Evolutionary conservation across 306 rosid genomes (phyloP).

Genomic region (Casuarina equisetifolia): DNA sequence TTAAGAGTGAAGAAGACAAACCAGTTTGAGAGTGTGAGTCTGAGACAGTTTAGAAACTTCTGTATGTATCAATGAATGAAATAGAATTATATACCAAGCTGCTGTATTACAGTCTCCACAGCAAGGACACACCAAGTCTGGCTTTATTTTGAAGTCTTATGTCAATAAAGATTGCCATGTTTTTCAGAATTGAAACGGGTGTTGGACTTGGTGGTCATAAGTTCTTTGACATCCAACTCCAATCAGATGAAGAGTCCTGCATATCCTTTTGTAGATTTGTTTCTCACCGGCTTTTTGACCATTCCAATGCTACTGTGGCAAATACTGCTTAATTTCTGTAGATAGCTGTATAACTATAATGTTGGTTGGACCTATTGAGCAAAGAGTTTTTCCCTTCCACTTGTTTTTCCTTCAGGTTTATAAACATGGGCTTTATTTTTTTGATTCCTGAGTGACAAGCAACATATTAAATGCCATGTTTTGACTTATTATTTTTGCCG

Average conservation of each 20-base stretch:
- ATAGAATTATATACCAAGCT: no score
- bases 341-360: not conserved
- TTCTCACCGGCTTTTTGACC: not conserved
- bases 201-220: not conserved
- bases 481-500: not conserved
- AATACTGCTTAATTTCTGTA: not conserved
- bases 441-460: not conserved
- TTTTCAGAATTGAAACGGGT: not conserved
- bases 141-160: not conserved
- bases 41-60: no score
- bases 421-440: not conserved
- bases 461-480: not conserved
- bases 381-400: not conserved
- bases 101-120: not conserved
- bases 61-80: no score
- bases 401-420: not conserved
- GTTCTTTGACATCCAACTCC: not conserved
- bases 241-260: not conserved
- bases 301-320: not conserved
- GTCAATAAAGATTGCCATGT: not conserved
- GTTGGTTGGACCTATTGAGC: not conserved
- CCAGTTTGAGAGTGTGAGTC: not conserved
- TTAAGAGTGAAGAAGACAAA: not conserved
- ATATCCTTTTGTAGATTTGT: not conserved
- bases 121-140: not conserved